Evolutionary conservation across 129 eudicot genomes (phyloP), one percentile per base, ranked within the genome.

Genomic region (Glebionis coronaria): DNA sequence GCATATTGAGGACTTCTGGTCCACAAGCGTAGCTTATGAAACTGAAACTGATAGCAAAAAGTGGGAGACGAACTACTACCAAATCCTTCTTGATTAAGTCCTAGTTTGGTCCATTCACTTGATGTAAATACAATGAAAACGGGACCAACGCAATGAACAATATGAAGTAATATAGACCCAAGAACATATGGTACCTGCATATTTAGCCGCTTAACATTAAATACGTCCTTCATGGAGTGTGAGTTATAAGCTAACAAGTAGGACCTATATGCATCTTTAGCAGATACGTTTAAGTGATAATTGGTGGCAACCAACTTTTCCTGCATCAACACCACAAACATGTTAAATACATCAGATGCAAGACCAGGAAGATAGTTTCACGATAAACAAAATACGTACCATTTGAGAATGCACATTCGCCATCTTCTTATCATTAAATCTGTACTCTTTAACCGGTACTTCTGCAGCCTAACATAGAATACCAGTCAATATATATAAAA

Each of bases 241-340:
- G 96, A 89, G 80, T 87, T 89, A 59, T 94, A 94, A 0, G 99
- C 86, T 60, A 86, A 77, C 20, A 94, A 52, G 64, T 86, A 94
- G 19, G 97, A 74, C 76, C 97, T 81, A 65, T 89, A 94, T 9
- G 97, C 99, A 62, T 94, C 95, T 81, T 87, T 93, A 27, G 99
- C 99, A 4, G 97, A 79, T 73, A 79, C 81, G 84, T 94, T 89
- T 82, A 94, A 63, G 63, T 86, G 78, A 79, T 87, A 94, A 67
- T 89, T 94, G 65, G 63, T 78, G 9, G 73, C 80, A 15, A 94
- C 85, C 82, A 94, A 54, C 51, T 86, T 89, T 66, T 89, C 97
- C 99, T 94, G 90, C 81, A 82, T 35, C 68, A 78, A 28, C 4
- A 52, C 44, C 52, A 62, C 60, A 52, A 35, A 35, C 42, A 35